Percentiles rank a stretch among this genome's conserved stretches.
Conservation (phyloP, 495 filamentous ascomycete genomes). For the Daldinia vernicosa region DNA sequence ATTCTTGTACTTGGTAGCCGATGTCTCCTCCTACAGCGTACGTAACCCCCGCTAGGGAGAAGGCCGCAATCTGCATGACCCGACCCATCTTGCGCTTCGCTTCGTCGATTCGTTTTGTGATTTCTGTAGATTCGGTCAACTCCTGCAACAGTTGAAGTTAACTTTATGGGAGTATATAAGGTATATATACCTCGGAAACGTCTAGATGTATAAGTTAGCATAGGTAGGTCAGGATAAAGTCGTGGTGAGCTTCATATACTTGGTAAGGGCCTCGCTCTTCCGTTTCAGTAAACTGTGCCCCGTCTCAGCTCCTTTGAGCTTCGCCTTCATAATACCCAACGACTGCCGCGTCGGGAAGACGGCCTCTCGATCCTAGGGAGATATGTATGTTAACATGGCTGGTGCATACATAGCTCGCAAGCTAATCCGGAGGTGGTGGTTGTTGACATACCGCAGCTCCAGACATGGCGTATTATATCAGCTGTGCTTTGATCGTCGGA, state of each 20-base stretch:
- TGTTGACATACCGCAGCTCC: constrained; percentile 64
- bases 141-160: constrained; percentile 5
- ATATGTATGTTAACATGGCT: constrained; percentile 12
- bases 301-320: constrained; percentile 95
- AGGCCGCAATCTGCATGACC: constrained; percentile 98
- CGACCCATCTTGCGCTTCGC: constrained; percentile 99
- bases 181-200: constrained; percentile 79
- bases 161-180: background rate
- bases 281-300: constrained; percentile 88
- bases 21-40: constrained; percentile 98
- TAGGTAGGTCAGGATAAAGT: background rate
- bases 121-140: constrained; percentile 65
- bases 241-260: constrained; percentile 58
- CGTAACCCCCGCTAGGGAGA: constrained; percentile 96
- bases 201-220: constrained; percentile 55
- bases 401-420: constrained; percentile 7
- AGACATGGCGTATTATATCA: constrained; percentile 59
- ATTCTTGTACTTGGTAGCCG: constrained; percentile 96
- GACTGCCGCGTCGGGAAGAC: constrained; percentile 99
- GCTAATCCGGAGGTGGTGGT: background rate
- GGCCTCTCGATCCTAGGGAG: constrained; percentile 78
- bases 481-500: background rate
- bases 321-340: constrained; percentile 94
- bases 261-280: constrained; percentile 93
- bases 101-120: constrained; percentile 96